Conservation (phyloP, 306 rosid species). For the Vigna mungo region DNA sequence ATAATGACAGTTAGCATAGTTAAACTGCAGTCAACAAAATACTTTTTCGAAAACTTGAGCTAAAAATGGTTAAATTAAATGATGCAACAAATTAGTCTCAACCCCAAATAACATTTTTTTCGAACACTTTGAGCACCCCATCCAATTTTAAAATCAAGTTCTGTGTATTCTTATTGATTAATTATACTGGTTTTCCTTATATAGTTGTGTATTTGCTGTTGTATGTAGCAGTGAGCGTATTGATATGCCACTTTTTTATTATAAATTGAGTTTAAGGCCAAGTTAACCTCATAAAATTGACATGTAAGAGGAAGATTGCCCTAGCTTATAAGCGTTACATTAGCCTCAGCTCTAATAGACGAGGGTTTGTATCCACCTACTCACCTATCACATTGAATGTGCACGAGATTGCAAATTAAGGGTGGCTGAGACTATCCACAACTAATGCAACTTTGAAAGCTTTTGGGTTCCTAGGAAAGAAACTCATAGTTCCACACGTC, state of each 20-base stretch:
- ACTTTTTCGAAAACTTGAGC: too few species aligned
- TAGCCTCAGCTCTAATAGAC: background rate
- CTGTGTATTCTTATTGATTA: too few species aligned
- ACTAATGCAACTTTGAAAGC: background rate
- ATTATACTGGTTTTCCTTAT: too few species aligned
- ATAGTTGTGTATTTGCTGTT: too few species aligned
- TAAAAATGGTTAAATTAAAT: too few species aligned
- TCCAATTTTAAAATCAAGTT: background rate
- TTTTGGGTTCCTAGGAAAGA: constrained; percentile 26
- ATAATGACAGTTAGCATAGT: background rate
- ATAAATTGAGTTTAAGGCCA: background rate
- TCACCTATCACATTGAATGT: background rate
- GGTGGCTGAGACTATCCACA: background rate
- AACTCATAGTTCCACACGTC: background rate
- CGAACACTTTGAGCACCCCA: background rate
- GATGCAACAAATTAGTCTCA: background rate
- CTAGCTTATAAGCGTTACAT: too few species aligned
- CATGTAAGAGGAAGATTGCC: too few species aligned
- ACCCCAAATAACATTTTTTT: background rate
- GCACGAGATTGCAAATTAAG: background rate
- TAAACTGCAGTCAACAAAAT: background rate
- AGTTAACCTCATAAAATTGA: background rate
- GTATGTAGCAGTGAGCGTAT: too few species aligned
- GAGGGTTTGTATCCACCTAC: background rate
- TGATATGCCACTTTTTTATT: background rate